Base-by-base conservation (phyloP, 148 eudicot genomes). In the Cornus controversa region DNA sequence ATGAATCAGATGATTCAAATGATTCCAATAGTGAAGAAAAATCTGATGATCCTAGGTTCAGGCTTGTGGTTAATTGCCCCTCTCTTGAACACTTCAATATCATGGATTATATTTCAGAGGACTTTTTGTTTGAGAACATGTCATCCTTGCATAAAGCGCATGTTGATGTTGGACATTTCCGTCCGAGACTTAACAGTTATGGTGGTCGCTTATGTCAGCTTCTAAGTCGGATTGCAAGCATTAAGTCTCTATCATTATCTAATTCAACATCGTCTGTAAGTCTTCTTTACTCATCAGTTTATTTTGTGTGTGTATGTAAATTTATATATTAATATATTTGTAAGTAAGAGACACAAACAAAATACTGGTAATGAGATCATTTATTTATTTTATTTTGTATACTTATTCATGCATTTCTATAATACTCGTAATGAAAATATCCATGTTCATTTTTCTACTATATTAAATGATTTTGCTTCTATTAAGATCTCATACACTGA, bases 51-150 rank as follows among this genome's bases (percentile, higher is more conserved):
- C 28, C 18, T 5, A 26, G 40, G 31, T 72, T 16, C 75, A 72
- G 53, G 31, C 75, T 72, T 20, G 65, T 54, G 65, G 26, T 72
- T n/a, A n/a, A n/a, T n/a, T n/a, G n/a, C n/a, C n/a, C n/a, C n/a
- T n/a, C n/a, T n/a, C n/a, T n/a, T n/a, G 37, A 72, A 11, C n/a
- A 18, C 40, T 25, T 72, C 50, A 10, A 11, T 54, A 60, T 72
- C 25, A 3, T 15, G 27, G 75, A 72, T 72, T 20, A 10, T 27
- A 40, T 54, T n/a, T 71, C 74, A 50, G 23, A 71, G 10, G 65
- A 72, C 0, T 53, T 72, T 54, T 26, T 72, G 24, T 28, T 72
- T 9, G 22, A 53, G 42, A 54, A 72, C 26, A 53, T 72, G 11
- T 27, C 62, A 16, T 27, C 63, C 20, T 72, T 72, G n/a, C 53